Conservation (phyloP, 2,329 filamentous ascomycete species). For the Fusarium irregulare region DNA sequence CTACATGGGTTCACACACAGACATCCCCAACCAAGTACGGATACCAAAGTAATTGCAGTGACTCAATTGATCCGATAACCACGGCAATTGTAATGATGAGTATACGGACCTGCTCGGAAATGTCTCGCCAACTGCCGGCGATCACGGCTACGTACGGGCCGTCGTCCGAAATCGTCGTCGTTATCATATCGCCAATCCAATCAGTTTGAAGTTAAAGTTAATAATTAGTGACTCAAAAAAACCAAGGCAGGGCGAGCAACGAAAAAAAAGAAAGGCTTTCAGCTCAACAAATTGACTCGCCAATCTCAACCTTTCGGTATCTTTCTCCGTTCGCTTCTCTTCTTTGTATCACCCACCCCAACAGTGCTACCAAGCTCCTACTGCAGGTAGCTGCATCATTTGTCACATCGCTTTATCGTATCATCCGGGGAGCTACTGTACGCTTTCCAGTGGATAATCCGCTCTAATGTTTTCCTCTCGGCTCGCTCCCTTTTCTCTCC, state of each 20-base stretch:
- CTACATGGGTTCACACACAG: constrained; percentile 2
- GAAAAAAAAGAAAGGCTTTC: background rate
- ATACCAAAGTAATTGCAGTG: background rate
- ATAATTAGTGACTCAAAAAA: constrained; percentile 1
- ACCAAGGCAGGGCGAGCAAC: background rate
- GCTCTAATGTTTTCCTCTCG: constrained; percentile 41
- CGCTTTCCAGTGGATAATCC: constrained; percentile 26
- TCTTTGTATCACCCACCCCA: constrained; percentile 2
- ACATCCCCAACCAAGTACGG: background rate
- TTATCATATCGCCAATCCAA: constrained; percentile 28
- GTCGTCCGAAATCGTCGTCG: constrained; percentile 15
- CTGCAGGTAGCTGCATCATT: constrained; percentile 23
- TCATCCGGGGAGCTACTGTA: constrained; percentile 3
- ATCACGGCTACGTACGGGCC: constrained; percentile 36
- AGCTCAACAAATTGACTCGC: constrained; percentile 31
- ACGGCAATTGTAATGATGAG: background rate
- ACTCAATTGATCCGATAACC: background rate
- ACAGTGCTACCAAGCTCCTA: constrained; percentile 10
- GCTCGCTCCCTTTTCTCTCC: constrained; percentile 29
- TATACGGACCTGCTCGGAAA: constrained; percentile 18
- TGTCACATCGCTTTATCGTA: constrained; percentile 29
- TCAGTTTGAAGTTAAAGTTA: constrained; percentile 29
- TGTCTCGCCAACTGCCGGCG: constrained; percentile 27
- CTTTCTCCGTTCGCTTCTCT: constrained; percentile 18
- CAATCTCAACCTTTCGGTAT: constrained; percentile 22